Evolutionary conservation across 1,139 yeast species (phyloP), one percentile per base, ranked within the genome.

Genomic region (Hemisphaericaspora xylanilytica): DNA sequence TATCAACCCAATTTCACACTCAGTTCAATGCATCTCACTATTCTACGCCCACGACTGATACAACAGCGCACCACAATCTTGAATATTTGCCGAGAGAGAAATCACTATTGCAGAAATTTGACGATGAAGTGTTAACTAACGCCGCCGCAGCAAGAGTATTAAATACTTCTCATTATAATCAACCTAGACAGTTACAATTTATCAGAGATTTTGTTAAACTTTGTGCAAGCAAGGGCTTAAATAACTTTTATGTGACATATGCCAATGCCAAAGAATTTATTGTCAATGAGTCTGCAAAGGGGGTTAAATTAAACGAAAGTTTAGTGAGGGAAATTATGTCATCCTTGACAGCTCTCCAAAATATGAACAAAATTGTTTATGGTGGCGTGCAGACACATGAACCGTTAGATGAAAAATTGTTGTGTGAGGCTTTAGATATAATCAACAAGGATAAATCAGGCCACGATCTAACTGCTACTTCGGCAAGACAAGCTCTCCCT

Each of bases 281-380:
- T 26, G 37, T 29, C n/a, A 10, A 10, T 9, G 42, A 35, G 32
- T 25, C 42, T 10, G 17, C 33, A 12, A 34, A 36, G 15, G 38
- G 41, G 17, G 41, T 40, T 13, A 35, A 33, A 25, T 32, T 45
- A 17, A 45, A 32, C 25, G 47, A 41, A 32, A 41, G 37, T 38
- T 39, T 40, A 10, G 34, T 45, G 18, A 44, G 38, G 33, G 39
- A 43, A 30, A 37, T 45, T 14, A 33, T 42, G 21, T 43, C 46
- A 4, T 37, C 48, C 9, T 17, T 45, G 10, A 41, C 38, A 25
- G 42, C 37, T 30, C 33, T 45, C 28, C 39, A 37, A 32, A 29
- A 35, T 21, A 43, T 43, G 46, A 45, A 43, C 28, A 37, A 36
- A 33, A 37, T 45, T 32, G 44, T 41, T 11, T 45, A 45, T 37